Evolutionary conservation across 176 grass and related monocot species (phyloP).

Genomic region (Poa pratensis): DNA sequence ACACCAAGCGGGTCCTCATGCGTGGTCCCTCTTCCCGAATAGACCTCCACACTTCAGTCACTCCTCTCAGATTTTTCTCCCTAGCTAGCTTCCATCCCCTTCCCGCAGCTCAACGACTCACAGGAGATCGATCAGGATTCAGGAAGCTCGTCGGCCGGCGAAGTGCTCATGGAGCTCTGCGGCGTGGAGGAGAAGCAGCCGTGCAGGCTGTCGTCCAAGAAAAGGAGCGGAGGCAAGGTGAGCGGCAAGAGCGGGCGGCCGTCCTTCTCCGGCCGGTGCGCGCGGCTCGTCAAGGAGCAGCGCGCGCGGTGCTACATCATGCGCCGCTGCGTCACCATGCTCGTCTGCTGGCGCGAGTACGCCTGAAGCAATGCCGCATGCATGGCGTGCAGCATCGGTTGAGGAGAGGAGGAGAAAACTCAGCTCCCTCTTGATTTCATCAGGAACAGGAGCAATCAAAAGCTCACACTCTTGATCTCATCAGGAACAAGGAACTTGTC

Average conservation of each 20-base stretch:
- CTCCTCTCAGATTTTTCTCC: not conserved
- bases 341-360: conserved; percentile 87
- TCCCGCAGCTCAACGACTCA: not conserved
- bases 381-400: not conserved
- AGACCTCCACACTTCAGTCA: conserved; percentile 15
- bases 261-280: conserved; percentile 81
- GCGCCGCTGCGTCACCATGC: conserved; percentile 94
- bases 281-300: conserved; percentile 87
- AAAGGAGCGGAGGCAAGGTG: conserved; percentile 42
- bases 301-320: conserved; percentile 90
- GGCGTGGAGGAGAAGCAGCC: conserved; percentile 61
- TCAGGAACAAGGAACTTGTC: not conserved
- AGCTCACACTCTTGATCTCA: not conserved
- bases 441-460: not conserved
- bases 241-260: conserved; percentile 43
- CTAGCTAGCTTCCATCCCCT: not conserved
- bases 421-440: not conserved
- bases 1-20: conserved; percentile 37
- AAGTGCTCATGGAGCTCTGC: conserved; percentile 54
- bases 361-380: conserved; percentile 39
- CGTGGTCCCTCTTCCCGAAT: not conserved
- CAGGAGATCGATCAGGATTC: not conserved
- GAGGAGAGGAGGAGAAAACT: not conserved
- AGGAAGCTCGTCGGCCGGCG: no score
- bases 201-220: conserved; percentile 71